phyloP scores from a whole-genome alignment of 306 rosid species.

The Casuarina equisetifolia region DNA sequence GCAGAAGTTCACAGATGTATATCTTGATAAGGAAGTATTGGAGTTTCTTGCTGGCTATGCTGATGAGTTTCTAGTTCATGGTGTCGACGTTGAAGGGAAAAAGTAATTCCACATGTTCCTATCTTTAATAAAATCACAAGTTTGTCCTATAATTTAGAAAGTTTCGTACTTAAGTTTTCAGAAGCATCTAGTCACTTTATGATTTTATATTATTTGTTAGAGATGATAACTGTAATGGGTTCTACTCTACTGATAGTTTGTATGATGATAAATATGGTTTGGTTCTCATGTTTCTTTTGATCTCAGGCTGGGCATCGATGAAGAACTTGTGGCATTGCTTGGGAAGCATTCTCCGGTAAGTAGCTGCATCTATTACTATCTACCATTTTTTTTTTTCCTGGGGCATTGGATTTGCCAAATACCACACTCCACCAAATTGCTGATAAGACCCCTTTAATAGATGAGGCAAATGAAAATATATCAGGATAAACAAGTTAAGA shows the following conservation, averaged over 20 bases:
- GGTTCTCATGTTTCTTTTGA: conserved; percentile 29
- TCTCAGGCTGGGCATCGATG: conserved; percentile 90
- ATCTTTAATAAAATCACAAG: neutral
- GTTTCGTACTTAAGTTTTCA: neutral
- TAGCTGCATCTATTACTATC: conserved; percentile 6
- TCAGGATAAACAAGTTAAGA: neutral
- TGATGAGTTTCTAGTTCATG: conserved; percentile 91
- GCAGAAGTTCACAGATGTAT: conserved; percentile 92
- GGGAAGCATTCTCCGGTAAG: conserved; percentile 87
- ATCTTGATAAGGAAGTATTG: conserved; percentile 54
- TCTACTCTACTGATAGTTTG: neutral
- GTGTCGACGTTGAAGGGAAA: conserved; percentile 98
- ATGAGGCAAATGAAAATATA: neutral
- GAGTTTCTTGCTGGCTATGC: conserved; percentile 80
- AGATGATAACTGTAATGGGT: neutral
- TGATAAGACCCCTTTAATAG: neutral
- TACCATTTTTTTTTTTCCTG: neutral
- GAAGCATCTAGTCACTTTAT: neutral
- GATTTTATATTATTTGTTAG: neutral
- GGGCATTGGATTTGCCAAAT: neutral
- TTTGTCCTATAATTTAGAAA: neutral
- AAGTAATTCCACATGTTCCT: conserved; percentile 46
- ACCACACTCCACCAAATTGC: neutral
- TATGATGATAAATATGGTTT: neutral
- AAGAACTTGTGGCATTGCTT: conserved; percentile 87